Conservation (phyloP, 2,329 filamentous ascomycete genomes). For the Arachnopeziza araneosa region DNA sequence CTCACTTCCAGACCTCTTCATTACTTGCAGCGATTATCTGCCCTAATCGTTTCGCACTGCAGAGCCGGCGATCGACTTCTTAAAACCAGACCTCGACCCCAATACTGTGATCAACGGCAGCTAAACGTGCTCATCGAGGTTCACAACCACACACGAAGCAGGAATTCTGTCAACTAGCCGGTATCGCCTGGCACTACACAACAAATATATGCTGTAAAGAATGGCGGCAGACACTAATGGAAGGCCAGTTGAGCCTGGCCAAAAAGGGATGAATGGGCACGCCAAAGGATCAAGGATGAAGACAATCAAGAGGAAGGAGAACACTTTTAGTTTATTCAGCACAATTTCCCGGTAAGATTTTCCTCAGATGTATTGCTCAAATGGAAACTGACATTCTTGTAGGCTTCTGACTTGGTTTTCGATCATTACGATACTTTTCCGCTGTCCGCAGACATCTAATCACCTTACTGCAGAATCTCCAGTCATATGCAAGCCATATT, state of each 20-base stretch:
- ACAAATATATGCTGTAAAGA: conserved; percentile 23
- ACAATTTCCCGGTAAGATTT: conserved; percentile 47
- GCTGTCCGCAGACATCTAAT: conserved; percentile 68
- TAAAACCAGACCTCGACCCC: not conserved
- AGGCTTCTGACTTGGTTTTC: conserved; percentile 83
- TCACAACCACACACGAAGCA: not conserved
- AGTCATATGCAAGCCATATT: conserved; percentile 77
- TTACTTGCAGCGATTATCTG: not conserved
- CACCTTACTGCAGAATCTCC: conserved; percentile 66
- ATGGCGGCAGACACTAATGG: conserved; percentile 37
- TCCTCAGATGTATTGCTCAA: not conserved
- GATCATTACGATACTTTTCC: conserved; percentile 73
- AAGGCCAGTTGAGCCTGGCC: conserved; percentile 25
- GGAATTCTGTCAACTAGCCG: not conserved
- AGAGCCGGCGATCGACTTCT: not conserved
- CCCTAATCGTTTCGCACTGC: not conserved
- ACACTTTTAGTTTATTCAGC: conserved; percentile 38
- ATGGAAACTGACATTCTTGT: conserved; percentile 8
- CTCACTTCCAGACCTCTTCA: not conserved
- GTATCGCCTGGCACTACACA: not conserved
- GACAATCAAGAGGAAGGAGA: conserved; percentile 16
- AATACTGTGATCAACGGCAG: not conserved
- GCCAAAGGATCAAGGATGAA: conserved; percentile 26
- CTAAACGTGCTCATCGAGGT: not conserved
- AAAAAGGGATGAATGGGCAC: conserved; percentile 35